Base-by-base conservation (phyloP, 2,329 filamentous ascomycete species). In the Fusarium sp. region DNA sequence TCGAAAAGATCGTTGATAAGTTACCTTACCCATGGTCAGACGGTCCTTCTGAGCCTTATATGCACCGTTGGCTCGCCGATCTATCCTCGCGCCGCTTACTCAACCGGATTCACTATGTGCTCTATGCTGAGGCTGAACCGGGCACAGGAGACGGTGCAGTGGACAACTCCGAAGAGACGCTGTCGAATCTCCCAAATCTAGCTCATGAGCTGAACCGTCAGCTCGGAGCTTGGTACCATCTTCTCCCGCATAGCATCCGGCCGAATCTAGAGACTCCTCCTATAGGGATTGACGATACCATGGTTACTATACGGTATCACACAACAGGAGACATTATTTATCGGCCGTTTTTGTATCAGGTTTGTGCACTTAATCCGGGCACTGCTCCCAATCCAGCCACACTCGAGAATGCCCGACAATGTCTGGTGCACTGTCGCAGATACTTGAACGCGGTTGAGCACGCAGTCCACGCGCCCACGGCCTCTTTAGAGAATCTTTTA, bases 1-100 rank as follows among this genome's bases (percentile, higher is more conserved):
- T 71, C 5, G 69, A 71, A 3, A 69, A 71, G 24, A 71, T 71
- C 2, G 69, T 71, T 4, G 69, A 71, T 5, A 71, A 71, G 24
- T 33, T 71, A 0, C 69, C 69, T 1, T 71, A 70, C 8, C 69
- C 69, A 1, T 65, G 65, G 47, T 72, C 69, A 0, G 57, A 69
- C 0, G 62, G 65, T 0, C 69, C 65, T 0, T 60, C 65, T 1
- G 69, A 71, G 11, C 69, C 65, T 0, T 67, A 69, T 1, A 71
- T 71, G 69, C 65, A 67, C 6, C 69, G 65, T 3, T 71, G 69
- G 69, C 55, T 71, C 0, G 69, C 69, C 0, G 69, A 71, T 9
- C 62, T 71, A 1, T 71, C 69, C 2, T 71, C 69, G 1, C 69
- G 69, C 0, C 69, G 69, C 2, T 38, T 71, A 3, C 38, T 71